phyloP scores from a whole-genome alignment of 2,329 filamentous ascomycete genomes.

The Elsinoe fawcettii region DNA sequence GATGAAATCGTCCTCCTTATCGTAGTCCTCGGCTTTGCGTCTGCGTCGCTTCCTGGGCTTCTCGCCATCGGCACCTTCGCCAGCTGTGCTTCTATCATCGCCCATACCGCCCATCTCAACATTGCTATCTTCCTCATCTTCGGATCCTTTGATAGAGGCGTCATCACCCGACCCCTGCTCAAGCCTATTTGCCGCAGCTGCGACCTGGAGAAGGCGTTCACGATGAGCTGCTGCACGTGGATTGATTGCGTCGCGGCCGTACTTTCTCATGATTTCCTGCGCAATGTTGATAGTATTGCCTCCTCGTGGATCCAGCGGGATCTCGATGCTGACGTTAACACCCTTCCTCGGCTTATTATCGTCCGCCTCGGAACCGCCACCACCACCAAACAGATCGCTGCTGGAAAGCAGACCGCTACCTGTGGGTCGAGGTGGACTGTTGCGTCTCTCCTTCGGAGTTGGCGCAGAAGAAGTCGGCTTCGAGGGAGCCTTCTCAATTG shows the following conservation, averaged over 20 bases:
- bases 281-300: slow-evolving; percentile 96
- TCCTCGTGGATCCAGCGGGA: slow-evolving; percentile 70
- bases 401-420: slow-evolving; percentile 59
- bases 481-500: slow-evolving; percentile 9
- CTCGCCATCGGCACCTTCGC: slow-evolving; percentile 55
- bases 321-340: slow-evolving; percentile 77
- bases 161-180: slow-evolving; percentile 68
- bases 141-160: slow-evolving; percentile 68
- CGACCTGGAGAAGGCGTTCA: slow-evolving; percentile 79
- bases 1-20: slow-evolving; percentile 60
- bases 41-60: slow-evolving; percentile 73
- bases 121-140: slow-evolving; percentile 66
- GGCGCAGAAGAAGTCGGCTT: slow-evolving; percentile 12
- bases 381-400: slow-evolving; percentile 51
- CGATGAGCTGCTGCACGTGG: slow-evolving; percentile 83
- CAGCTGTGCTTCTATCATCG: slow-evolving; percentile 54
- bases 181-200: slow-evolving; percentile 76
- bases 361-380: slow-evolving; percentile 39
- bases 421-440: slow-evolving; percentile 47
- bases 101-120: slow-evolving; percentile 72
- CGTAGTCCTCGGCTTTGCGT: slow-evolving; percentile 63
- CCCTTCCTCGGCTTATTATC: slow-evolving; percentile 37
- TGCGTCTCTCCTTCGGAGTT: slow-evolving; percentile 38
- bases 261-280: slow-evolving; percentile 83
- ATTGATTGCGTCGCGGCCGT: slow-evolving; percentile 89